Base-by-base conservation (phyloP, 2,329 filamentous ascomycete species). In the Diatrype stigma region DNA sequence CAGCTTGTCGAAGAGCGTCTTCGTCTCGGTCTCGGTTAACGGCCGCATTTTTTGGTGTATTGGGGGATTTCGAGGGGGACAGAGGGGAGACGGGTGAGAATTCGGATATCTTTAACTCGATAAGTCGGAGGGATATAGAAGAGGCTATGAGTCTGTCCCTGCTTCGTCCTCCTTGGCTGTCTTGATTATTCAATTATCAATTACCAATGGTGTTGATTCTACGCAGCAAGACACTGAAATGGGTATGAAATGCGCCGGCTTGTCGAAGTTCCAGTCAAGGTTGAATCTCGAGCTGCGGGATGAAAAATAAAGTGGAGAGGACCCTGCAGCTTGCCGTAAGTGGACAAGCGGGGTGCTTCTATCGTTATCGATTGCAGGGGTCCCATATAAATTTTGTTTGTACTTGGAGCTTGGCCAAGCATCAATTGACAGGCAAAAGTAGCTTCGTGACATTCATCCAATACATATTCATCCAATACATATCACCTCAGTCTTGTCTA, bases 1-100 rank as follows among this genome's bases (percentile, higher is more conserved):
- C 38, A 99, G 84, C 77, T 97, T 96, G 61, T 86, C 82, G 72
- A 96, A 95, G 63, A 96, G 84, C 1, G 87, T 89, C 69, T 89
- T 84, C 52, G 86, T 89, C 73, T 91, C 87, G 65, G 77, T 72
- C 70, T 90, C 90, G 51, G 90, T 94, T 59, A 96, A 82, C 48
- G 87, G 82, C 50, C 90, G 83, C 90, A 96, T 95, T 45, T 63
- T 81, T 28, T 34, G 30, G 30, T 34, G 14, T 34, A 34, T 34
- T 34, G 7, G 7, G 30, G 30, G 14, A 7, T 34, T 34, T 34
- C 14, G 30, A 14, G 30, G 7, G 30, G 30, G 30, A 34, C 30
- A 34, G 30, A 34, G 14, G 7, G 30, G 7, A 14, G 14, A 14
- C 14, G 30, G 7, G 30, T 34, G 26, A 30, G 26, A 30, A 5